Conservation (phyloP, 1,139 yeast species). For the Blastobotrys apis region DNA sequence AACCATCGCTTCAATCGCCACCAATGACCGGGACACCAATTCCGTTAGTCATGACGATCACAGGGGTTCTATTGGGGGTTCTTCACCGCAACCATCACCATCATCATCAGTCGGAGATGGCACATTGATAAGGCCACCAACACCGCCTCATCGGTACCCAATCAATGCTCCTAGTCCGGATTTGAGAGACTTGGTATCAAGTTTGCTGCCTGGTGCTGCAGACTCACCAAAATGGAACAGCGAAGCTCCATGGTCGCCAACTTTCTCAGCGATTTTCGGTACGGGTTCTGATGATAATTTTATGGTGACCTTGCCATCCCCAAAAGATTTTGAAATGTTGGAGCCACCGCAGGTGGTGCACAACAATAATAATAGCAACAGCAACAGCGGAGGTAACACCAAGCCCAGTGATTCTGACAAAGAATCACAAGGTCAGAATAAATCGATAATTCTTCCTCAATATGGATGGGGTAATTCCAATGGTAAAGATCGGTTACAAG, state of each 20-base stretch:
- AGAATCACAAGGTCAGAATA: too few species aligned
- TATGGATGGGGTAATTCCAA: constrained; percentile 1
- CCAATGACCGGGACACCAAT: neutral
- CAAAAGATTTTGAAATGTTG: constrained; percentile 11
- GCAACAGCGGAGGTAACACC: too few species aligned
- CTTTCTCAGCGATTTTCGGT: constrained; percentile 10
- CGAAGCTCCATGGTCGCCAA: constrained; percentile 5
- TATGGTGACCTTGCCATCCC: constrained; percentile 8
- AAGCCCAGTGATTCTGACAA: neutral
- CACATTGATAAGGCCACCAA: constrained; percentile 1
- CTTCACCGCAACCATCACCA: neutral
- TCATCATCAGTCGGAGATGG: neutral
- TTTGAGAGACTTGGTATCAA: constrained; percentile 5
- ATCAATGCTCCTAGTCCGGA: neutral
- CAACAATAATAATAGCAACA: neutral
- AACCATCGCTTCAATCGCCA: neutral
- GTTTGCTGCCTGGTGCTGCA: neutral
- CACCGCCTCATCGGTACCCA: neutral
- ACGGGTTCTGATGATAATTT: constrained; percentile 5
- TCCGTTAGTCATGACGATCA: neutral
- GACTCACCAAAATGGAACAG: neutral
- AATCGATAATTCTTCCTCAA: too few species aligned
- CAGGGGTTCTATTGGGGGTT: neutral
- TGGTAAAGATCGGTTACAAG: constrained; percentile 8
- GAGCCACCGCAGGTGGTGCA: neutral